Conservation (phyloP, 129 eudicot genomes). For the Ambrosia artemisiifolia region DNA sequence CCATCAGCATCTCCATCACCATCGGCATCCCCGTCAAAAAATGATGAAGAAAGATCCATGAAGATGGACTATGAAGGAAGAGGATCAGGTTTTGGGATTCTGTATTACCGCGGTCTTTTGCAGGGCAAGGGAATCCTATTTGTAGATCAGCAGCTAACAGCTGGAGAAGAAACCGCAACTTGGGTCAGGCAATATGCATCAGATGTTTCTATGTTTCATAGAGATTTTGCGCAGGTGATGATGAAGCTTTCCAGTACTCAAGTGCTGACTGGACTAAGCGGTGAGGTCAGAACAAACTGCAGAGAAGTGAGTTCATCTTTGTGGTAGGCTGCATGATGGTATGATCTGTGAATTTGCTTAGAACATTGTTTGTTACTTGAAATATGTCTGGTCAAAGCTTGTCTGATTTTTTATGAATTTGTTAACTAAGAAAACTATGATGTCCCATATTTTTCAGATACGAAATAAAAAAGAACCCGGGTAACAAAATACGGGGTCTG, state of each 20-base stretch:
- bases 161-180: conserved; percentile 52
- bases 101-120: conserved; percentile 63
- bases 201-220: conserved; percentile 48
- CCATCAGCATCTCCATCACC: conserved; percentile 41
- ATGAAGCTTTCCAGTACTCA: conserved; percentile 62
- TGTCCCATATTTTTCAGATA: not conserved
- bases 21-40: conserved; percentile 39
- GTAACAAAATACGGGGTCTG: too few relatives aligned
- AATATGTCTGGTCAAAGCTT: not conserved
- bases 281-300: conserved; percentile 56
- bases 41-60: conserved; percentile 37
- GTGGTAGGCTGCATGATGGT: conserved; percentile 12
- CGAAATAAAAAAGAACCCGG: too few relatives aligned
- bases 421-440: not conserved
- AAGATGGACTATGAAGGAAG: conserved; percentile 68
- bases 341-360: not conserved
- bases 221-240: conserved; percentile 67
- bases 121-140: conserved; percentile 64
- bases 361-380: conserved; percentile 6
- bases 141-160: conserved; percentile 80
- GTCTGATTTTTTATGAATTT: not conserved
- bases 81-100: conserved; percentile 58
- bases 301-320: conserved; percentile 35
- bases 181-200: conserved; percentile 77
- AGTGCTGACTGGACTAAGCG: conserved; percentile 49